Base-by-base conservation (phyloP, 2,329 filamentous ascomycete genomes). In the Talaromyces sp. region DNA sequence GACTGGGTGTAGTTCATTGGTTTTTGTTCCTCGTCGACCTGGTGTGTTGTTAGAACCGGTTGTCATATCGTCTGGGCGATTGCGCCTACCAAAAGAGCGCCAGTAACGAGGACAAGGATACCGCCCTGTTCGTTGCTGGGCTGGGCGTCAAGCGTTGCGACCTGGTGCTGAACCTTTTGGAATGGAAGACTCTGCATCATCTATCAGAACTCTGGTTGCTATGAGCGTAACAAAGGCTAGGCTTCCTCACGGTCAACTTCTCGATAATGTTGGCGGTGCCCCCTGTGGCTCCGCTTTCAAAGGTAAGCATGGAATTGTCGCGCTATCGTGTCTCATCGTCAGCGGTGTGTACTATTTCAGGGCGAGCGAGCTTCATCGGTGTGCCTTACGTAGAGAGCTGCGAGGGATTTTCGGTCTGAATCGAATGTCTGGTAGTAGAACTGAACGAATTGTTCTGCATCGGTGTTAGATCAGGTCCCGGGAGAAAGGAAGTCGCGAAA, bases 341-440 rank as follows among this genome's bases (percentile, higher is more conserved):
- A 64, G 31, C 33, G 14, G 36, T 40, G 14, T n/a, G n/a, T 23
- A 23, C 23, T 40, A 5, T n/a, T 3, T 14, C 16, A 6, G 16
- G n/a, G 36, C 36, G 36, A 40, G 36, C 16, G 36, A 40, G 36
- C 5, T n/a, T 40, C 44, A 27, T 23, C 23, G 58, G 27, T 14
- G 23, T 31, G 40, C 62, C 90, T 74, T 86, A 96, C 94, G 83
- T 97, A 98, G 81, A 97, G 91, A 65, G 79, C 72, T 14, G 77
- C 79, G 51, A 97, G 85, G 57, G 75, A 70, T 61, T 79, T 78
- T 72, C 92, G 89, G 78, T 93, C 83, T 64, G 73, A 66, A 76
- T 96, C 92, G 79, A 97, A 96, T 63, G 87, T 88, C 72, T 89
- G 83, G 85, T 96, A 97, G 87, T 97, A 98, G 83, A 89, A 94